These are phyloP conservation scores for Candida dubliniensis DNA, from an alignment of 1,139 yeast genomes.

Conservation along the genomic window DNA sequence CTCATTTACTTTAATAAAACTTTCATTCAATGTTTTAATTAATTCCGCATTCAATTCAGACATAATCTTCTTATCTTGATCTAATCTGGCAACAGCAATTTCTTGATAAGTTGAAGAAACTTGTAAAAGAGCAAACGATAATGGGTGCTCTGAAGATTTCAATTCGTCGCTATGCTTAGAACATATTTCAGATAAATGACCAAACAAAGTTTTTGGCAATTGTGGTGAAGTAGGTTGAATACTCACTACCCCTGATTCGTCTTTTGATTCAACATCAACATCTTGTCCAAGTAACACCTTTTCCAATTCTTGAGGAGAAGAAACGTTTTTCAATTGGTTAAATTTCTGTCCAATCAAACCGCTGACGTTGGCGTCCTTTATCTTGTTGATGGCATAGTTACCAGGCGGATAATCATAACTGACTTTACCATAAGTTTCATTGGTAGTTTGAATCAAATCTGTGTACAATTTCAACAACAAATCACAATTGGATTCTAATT, in stretches of 20 bases:
- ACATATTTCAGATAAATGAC: conserved; percentile 40
- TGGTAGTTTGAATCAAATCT: conserved; percentile 56
- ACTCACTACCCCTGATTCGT: conserved; percentile 20
- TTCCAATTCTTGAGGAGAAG: conserved; percentile 66
- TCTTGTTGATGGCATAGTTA: conserved; percentile 42
- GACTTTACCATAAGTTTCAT: conserved; percentile 61
- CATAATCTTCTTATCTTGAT: conserved; percentile 63
- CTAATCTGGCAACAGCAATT: conserved; percentile 60
- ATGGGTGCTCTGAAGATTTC: conserved; percentile 45
- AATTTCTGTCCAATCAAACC: conserved; percentile 54
- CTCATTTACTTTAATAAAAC: conserved; percentile 60
- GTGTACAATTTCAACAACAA: conserved; percentile 59
- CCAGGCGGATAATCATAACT: conserved; percentile 79
- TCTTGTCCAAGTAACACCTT: conserved; percentile 40
- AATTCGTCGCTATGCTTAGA: conserved; percentile 40
- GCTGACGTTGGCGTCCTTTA: conserved; percentile 64
- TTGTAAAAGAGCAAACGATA: conserved; percentile 54
- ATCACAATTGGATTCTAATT: conserved; percentile 67
- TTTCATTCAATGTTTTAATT: conserved; percentile 50
- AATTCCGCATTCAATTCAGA: conserved; percentile 57
- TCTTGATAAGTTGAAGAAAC: conserved; percentile 59
- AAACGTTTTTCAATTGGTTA: conserved; percentile 58
- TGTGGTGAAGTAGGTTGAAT: conserved; percentile 35
- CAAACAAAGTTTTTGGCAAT: conserved; percentile 47
- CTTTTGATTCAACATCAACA: conserved; percentile 12